These are phyloP conservation scores for Pseudonitzschia delicatissima DNA, from an alignment of 108 stramenopile genomes.

Conservation along the genomic window DNA sequence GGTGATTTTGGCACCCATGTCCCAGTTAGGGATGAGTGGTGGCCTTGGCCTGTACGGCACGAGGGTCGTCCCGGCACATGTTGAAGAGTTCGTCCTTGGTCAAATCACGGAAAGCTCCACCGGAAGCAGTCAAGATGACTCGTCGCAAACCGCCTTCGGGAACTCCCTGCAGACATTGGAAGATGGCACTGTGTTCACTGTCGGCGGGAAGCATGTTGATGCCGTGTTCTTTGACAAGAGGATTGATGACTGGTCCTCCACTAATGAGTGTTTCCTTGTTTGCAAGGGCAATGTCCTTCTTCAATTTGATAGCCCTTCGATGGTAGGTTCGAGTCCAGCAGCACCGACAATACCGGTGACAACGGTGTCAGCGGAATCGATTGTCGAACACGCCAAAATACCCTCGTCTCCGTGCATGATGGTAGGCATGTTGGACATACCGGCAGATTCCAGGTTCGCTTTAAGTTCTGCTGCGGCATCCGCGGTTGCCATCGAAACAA, in stretches of 20 bases:
- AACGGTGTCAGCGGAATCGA: conserved; percentile 77
- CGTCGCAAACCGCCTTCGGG: conserved; percentile 86
- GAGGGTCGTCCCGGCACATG: conserved; percentile 78
- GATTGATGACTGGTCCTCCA: conserved; percentile 95
- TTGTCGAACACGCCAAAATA: conserved; percentile 78
- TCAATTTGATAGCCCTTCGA: conserved; percentile 93
- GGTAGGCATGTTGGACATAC: conserved; percentile 60
- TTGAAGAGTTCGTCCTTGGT: conserved; percentile 86
- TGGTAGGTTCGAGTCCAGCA: conserved; percentile 91
- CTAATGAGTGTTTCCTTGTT: conserved; percentile 98
- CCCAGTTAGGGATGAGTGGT: conserved; percentile 98
- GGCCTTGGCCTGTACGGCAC: conserved; percentile 86
- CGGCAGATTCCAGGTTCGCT: conserved; percentile 43
- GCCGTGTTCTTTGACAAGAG: conserved; percentile 89
- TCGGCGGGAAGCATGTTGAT: conserved; percentile 97
- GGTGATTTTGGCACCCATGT: conserved; percentile 94
- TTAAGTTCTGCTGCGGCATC: conserved; percentile 64
- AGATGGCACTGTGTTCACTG: conserved; percentile 93
- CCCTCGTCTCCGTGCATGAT: conserved; percentile 83
- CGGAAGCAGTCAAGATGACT: conserved; percentile 92
- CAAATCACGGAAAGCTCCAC: conserved; percentile 96
- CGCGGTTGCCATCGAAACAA: conserved; percentile 64
- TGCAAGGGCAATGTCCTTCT: conserved; percentile 94
- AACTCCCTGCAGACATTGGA: conserved; percentile 95
- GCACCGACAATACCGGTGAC: conserved; percentile 97